Conservation (phyloP, 129 eudicot genomes). For the Tagetes patula region DNA sequence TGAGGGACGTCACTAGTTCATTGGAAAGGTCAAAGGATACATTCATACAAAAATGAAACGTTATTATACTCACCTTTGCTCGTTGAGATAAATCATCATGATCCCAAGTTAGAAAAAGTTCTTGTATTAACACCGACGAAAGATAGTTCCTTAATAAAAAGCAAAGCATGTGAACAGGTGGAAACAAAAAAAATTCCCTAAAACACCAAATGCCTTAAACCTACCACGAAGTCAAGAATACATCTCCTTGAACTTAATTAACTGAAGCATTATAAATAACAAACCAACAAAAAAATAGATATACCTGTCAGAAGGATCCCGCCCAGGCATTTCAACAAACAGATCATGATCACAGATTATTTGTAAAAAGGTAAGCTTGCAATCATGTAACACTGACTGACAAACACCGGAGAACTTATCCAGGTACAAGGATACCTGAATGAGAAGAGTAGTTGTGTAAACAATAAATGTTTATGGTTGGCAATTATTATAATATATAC, state of each 20-base stretch:
- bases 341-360: slow-evolving; percentile 98
- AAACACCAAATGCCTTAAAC: slow-evolving; percentile 7
- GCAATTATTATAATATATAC: neutral
- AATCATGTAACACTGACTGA: slow-evolving; percentile 87
- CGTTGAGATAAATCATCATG: slow-evolving; percentile 90
- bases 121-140: slow-evolving; percentile 93
- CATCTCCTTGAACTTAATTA: slow-evolving; percentile 5
- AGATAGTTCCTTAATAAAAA: slow-evolving; percentile 77
- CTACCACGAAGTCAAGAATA: slow-evolving; percentile 13
- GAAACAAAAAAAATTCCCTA: neutral
- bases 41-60: slow-evolving; percentile 6
- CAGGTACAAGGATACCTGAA: slow-evolving; percentile 92
- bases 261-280: slow-evolving; percentile 3
- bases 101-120: slow-evolving; percentile 95
- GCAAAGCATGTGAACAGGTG: neutral
- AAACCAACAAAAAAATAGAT: neutral
- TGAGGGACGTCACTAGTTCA: slow-evolving; percentile 10
- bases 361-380: slow-evolving; percentile 98
- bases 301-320: slow-evolving; percentile 99
- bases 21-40: neutral
- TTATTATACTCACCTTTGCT: slow-evolving; percentile 66
- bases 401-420: slow-evolving; percentile 98
- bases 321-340: slow-evolving; percentile 98
- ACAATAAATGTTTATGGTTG: slow-evolving; percentile 3
- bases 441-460: slow-evolving; percentile 5